Evolutionary conservation across 305 asterid species (phyloP).

Genomic region (Striga hermonthica): DNA sequence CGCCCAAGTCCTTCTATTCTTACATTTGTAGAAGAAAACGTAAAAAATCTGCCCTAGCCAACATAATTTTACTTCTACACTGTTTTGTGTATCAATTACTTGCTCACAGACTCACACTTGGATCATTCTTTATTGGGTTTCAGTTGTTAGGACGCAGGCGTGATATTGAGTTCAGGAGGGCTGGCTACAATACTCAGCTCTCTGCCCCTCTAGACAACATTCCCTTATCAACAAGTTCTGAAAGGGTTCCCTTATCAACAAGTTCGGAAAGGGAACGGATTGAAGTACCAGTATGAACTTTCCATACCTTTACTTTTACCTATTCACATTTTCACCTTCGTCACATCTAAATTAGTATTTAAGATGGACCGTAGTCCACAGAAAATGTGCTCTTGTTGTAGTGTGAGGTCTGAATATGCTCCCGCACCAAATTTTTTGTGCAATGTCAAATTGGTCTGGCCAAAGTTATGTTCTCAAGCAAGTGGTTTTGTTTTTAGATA

Average conservation of each 20-base stretch:
- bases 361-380: slow-evolving; percentile 23
- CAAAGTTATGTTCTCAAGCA: neutral
- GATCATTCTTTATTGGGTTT: slow-evolving; percentile 25
- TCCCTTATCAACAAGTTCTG: slow-evolving; percentile 72
- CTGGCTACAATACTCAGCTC: slow-evolving; percentile 85
- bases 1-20: slow-evolving; percentile 81
- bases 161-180: slow-evolving; percentile 74
- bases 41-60: slow-evolving; percentile 36
- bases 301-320: slow-evolving; percentile 20
- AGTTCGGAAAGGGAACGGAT: slow-evolving; percentile 80
- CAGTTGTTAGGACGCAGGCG: slow-evolving; percentile 97
- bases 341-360: slow-evolving; percentile 12
- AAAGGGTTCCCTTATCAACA: slow-evolving; percentile 84
- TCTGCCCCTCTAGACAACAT: slow-evolving; percentile 88
- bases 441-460: slow-evolving; percentile 8
- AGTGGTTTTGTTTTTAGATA: neutral
- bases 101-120: slow-evolving; percentile 11
- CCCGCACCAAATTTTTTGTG: slow-evolving; percentile 2
- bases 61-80: slow-evolving; percentile 18
- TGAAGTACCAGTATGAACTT: slow-evolving; percentile 76
- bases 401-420: slow-evolving; percentile 27
- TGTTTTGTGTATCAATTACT: slow-evolving; percentile 23
- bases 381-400: slow-evolving; percentile 20
- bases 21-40: slow-evolving; percentile 92
- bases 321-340: slow-evolving; percentile 16